Evolutionary conservation across 2,329 filamentous ascomycete genomes (phyloP).

Genomic region (Hymenoscyphus occultus): DNA sequence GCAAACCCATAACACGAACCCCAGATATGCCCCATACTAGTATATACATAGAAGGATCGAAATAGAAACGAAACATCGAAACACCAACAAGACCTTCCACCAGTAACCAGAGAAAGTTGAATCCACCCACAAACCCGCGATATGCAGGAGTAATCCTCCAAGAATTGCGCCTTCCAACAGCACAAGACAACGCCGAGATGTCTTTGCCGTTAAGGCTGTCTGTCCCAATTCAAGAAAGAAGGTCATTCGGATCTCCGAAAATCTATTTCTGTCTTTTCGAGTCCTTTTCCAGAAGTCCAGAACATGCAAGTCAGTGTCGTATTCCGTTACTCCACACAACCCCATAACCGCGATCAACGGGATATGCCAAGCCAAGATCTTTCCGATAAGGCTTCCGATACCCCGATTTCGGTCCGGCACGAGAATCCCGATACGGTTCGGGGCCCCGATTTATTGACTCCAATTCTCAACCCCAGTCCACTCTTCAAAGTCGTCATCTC

Average conservation of each 20-base stretch:
- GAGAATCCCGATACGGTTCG: background rate
- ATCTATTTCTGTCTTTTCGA: background rate
- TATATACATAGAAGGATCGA: background rate
- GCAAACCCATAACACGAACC: background rate
- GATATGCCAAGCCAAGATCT: background rate
- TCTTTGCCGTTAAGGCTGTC: background rate
- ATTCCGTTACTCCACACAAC: background rate
- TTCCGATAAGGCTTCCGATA: background rate
- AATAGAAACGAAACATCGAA: background rate
- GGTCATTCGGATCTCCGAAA: background rate
- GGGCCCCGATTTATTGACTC: background rate
- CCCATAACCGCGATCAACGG: background rate
- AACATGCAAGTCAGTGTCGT: background rate
- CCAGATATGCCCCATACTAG: background rate
- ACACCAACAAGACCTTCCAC: background rate
- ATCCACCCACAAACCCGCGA: background rate
- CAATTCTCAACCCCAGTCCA: background rate
- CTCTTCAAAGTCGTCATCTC: slow-evolving; percentile 1
- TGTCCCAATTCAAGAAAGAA: background rate
- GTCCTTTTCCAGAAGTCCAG: background rate
- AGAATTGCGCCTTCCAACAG: background rate
- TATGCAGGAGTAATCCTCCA: background rate
- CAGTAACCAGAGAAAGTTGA: background rate
- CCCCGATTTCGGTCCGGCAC: background rate
- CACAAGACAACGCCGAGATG: background rate